These are phyloP conservation scores for Aspergillus sp. DNA, from an alignment of 2,329 filamentous ascomycete genomes.

Conservation along the genomic window DNA sequence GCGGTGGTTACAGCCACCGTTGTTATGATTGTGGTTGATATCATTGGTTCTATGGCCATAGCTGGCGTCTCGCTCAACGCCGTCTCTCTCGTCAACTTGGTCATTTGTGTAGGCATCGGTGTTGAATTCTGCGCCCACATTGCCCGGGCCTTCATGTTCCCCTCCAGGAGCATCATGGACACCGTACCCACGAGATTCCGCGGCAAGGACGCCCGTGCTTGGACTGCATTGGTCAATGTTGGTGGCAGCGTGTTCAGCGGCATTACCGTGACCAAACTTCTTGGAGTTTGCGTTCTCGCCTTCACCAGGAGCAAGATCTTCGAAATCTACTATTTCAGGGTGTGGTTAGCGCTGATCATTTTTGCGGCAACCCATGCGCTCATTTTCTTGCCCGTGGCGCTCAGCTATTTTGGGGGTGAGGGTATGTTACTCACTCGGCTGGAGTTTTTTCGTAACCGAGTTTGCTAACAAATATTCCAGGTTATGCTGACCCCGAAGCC, in stretches of 20 bases:
- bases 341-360: constrained; percentile 88
- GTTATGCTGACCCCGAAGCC: constrained; percentile 82
- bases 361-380: constrained; percentile 88
- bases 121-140: constrained; percentile 99
- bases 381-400: constrained; percentile 84
- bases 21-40: constrained; percentile 89
- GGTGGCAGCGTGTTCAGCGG: constrained; percentile 93
- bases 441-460: not conserved
- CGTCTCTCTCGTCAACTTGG: constrained; percentile 89
- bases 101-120: constrained; percentile 94
- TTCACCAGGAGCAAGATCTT: constrained; percentile 98
- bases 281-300: constrained; percentile 87
- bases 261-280: constrained; percentile 91
- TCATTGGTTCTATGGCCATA: constrained; percentile 91
- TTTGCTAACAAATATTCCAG: constrained; percentile 34
- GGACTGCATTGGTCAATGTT: constrained; percentile 92
- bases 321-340: constrained; percentile 97
- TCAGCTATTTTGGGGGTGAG: constrained; percentile 81
- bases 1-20: constrained; percentile 83
- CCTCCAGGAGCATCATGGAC: constrained; percentile 77
- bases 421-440: constrained; percentile 47
- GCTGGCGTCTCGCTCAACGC: constrained; percentile 89
- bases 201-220: constrained; percentile 79
- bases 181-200: constrained; percentile 74
- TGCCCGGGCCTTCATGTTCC: constrained; percentile 93